These are phyloP conservation scores for Saccharum spontaneum DNA, from an alignment of 176 grass and related monocot genomes.

Conservation along the genomic window DNA sequence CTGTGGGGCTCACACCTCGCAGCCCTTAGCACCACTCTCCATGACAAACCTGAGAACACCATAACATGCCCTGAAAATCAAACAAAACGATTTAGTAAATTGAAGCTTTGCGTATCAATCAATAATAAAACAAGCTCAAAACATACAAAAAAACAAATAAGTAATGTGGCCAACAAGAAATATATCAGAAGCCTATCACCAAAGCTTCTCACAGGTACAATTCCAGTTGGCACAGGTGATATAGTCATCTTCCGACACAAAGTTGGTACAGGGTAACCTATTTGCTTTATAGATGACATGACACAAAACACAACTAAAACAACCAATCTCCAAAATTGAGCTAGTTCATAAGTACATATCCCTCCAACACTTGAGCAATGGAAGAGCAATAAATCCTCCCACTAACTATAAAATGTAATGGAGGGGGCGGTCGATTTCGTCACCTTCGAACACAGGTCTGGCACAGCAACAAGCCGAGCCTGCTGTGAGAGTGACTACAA, in stretches of 20 bases:
- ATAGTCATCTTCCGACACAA: slow-evolving; percentile 99
- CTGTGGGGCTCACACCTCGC: slow-evolving; percentile 37
- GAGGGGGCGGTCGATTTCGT: slow-evolving; percentile 45
- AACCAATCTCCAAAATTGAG: not conserved
- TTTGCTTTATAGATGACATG: slow-evolving; percentile 94
- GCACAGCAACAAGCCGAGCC: slow-evolving; percentile 30
- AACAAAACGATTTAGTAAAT: not conserved
- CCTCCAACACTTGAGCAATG: slow-evolving; percentile 36
- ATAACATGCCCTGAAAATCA: slow-evolving; percentile 69
- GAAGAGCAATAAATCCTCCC: not conserved
- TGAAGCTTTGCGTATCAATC: not conserved
- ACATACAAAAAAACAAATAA: not conserved
- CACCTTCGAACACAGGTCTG: slow-evolving; percentile 71
- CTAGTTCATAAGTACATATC: slow-evolving; percentile 20
- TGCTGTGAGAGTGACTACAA: slow-evolving; percentile 77
- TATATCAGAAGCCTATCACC: slow-evolving; percentile 20
- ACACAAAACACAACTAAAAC: not conserved
- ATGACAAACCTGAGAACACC: slow-evolving; percentile 85
- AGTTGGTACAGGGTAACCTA: slow-evolving; percentile 66
- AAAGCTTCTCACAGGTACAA: slow-evolving; percentile 15
- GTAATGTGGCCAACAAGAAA: slow-evolving; percentile 35
- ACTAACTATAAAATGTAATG: not conserved
- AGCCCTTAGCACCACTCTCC: slow-evolving; percentile 89
- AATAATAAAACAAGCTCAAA: not conserved
- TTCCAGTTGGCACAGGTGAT: slow-evolving; percentile 29